Evolutionary conservation across 345 rosid species (phyloP), one percentile per base, ranked within the genome.

Genomic region (Citrus sp.): DNA sequence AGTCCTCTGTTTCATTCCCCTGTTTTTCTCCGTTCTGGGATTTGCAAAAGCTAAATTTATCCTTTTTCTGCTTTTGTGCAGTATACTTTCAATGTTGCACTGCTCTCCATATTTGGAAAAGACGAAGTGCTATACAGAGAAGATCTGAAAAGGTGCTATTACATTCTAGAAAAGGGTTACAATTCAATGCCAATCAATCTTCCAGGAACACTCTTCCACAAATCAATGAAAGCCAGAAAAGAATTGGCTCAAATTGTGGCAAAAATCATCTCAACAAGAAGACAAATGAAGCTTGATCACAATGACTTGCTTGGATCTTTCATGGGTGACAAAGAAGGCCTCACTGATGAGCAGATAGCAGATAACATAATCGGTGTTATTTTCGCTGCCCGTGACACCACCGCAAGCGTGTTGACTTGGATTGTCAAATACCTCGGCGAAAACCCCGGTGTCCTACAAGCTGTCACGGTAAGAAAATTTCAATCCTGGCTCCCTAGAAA

Each of bases 181-280:
- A 96, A 96, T 78, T 96, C 99, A n/a, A 91, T 96, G 98, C 98
- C 97, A 21, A 80, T 96, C 9, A 91, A 94, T 73, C 85, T 96
- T 19, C 98, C 99, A 0, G 99, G 98, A 18, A 96, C 99, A 9
- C 93, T 93, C 13, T 93, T 93, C 87, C 60, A 92, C 91, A 89
- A 91, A 83, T 79, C 99, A 4, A 95, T 95, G 98, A 92, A 85
- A 80, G 96, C 99, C 66, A 91, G 99, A 30, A 91, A 88, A 24
- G 93, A 94, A 75, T 86, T 95, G 9, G 92, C 91, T 4, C 88
- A 81, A 69, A 95, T 95, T 83, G 65, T 95, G 35, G 90, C 92
- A 1, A 90, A 74, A 81, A 88, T 88, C 81, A 77, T 94, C 25
- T 82, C 90, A 10, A 83, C 82, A 22, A 89, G 95, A 68, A 82